Evolutionary conservation across 148 eudicot genomes (phyloP), one percentile per base, ranked within the genome.

Genomic region (Camellia lanceoleosa): DNA sequence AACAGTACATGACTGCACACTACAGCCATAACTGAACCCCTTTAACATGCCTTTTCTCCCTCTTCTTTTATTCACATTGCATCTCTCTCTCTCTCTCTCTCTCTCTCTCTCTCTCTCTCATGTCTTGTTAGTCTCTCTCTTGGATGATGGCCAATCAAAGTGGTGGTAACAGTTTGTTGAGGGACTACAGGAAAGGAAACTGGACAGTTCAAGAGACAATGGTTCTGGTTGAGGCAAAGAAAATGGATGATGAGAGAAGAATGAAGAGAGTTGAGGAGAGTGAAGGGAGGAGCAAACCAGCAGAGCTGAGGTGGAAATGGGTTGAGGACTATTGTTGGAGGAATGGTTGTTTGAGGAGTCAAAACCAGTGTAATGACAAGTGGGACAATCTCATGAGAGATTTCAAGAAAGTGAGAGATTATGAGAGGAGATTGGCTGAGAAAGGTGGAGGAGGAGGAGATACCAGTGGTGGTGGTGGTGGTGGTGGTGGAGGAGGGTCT

Each of bases 341-440:
- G 62, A 87, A 88, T 38, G 94, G 95, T 7, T 94, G 98, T 78
- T 85, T 87, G 16, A 84, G 98, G 43, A 92, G 97, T 64, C 98
- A 94, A 52, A 94, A 91, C 73, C 98, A 94, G 82, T 94, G 98
- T 76, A 94, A 94, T 86, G 98, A 94, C 77, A 94, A 94, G 79
- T 94, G 98, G 98, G 98, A 94, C 65, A 94, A 94, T 83, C 88
- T 94, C 2, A 94, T 92, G 98, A 87, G 98, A 74, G 98, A 94
- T 52, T 94, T 90, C 86, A 94, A 94, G 88, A 94, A 90, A 75
- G 87, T 94, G 0, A 87, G 98, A 38, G 98, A 94, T 4, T 88
- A 81, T 63, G 88, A 90, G 68, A 84, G 88, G 68, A 76, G 80
- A 77, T 47, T 84, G 13, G 14, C 54, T 0, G 83, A 60, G 42